Base-by-base conservation (phyloP, 805 yeast genomes). In the Cyberlindnera americana region DNA sequence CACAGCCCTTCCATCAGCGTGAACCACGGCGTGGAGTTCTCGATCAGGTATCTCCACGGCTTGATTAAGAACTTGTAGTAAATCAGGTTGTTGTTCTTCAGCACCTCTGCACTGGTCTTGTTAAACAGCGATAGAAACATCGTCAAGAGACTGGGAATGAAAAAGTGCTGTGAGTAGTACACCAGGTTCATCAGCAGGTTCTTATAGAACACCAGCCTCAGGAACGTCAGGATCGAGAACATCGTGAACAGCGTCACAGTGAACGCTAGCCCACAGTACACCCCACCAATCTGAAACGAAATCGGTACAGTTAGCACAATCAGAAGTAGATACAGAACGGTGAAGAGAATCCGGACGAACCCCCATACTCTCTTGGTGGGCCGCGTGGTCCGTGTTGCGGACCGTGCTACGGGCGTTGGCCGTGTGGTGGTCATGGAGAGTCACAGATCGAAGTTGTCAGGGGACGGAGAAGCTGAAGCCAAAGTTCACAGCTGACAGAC, bases 1-100 rank as follows among this genome's bases (percentile, higher is more conserved):
- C 96, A 95, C 52, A 93, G 81, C 2, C 99, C 99, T 64, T 93
- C 99, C 37, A 90, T 66, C 15, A 89, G 70, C 0, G 96, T 86
- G 62, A 93, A 91, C 33, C 86, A 67, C 2, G 96, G 93, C 0
- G 99, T 93, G 5, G 95, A 78, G 57, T 89, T 85, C 37, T 78
- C 70, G 26, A 93, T 67, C 22, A 83, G 62, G 33, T 73, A 59
- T 45, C 77, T 75, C 98, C 98, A 93, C 11, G 83, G 72, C 41
- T 67, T 64, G 30, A 84, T 71, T 8, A 75, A 52, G 41, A 55
- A 61, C 33, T 50, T 56, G 34, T 61, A 60, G 31, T 63, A 65
- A 15, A 35, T 34, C n/a, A 45, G 22, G 24, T 50, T 33, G 5
- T 44, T 48, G 37, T 42, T 37, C 34, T 50, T 57, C 24, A 63